Evolutionary conservation across 2,329 filamentous ascomycete species (phyloP), one percentile per base, ranked within the genome.

Genomic region (Neoscytalidium dimidiatum): DNA sequence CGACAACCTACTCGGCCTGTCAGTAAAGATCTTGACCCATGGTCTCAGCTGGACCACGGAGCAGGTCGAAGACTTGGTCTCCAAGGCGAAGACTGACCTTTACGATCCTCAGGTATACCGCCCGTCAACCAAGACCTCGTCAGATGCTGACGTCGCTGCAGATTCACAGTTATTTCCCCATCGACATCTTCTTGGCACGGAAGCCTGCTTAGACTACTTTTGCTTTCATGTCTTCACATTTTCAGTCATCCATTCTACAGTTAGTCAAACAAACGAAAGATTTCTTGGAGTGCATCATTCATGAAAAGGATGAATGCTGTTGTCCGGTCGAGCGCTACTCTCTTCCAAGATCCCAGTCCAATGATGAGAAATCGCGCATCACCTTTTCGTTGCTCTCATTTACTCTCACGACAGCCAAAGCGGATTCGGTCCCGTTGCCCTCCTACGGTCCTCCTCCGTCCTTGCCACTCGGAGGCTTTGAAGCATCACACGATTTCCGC

Each of bases 1-100:
- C 11, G 66, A 68, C 51, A 68, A 67, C 80, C 5, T 71, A 23
- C 63, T 67, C 17, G 69, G 69, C 19, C 60, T 71, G 8, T 66
- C 64, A 4, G 64, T 70, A 53, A 70, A 69, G 48, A 46, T 69
- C 19, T 68, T 71, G 62, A 67, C 66, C 0, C 68, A 67, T 62
- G 65, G 69, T 3, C 61, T 72, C 17, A 69, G 70, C 14, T 71
- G 69, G 70, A 57, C 35, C n/a, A 64, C 66, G 46, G 68, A 71
- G 57, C 62, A 62, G 64, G 64, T 67, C 11, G 64, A 60, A 31
- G 60, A 43, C 44, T 68, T 66, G 19, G n/a, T 69, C 11, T 61
- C 62, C 2, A 58, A 67, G 35, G 41, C 70, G 19, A 64, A 63
- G 60, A 62, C 35, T n/a, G 61, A 53, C 19, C 56, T 72, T 51